Conservation (phyloP, 495 filamentous ascomycete genomes). For the Penicillium antarcticum region DNA sequence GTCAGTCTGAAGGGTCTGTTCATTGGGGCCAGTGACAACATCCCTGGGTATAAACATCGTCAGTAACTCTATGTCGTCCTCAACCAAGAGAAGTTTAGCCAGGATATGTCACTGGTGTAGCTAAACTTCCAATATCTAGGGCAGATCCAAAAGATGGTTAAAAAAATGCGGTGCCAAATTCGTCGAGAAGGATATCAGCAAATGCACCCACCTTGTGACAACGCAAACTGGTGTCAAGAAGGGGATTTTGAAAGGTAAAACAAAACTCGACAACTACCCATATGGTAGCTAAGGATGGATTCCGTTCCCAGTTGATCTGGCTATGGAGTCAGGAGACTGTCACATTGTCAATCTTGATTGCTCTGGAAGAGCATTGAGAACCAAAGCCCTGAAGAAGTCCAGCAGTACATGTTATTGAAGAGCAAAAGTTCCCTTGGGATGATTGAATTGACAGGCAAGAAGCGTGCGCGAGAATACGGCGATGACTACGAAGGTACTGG, state of each 20-base stretch:
- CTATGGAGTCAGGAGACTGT: background rate
- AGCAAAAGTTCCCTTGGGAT: background rate
- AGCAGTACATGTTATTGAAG: background rate
- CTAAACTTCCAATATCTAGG: background rate
- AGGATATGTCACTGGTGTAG: too few relatives aligned
- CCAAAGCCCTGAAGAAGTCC: background rate
- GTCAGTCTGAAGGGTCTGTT: constrained; percentile 37
- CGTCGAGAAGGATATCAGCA: background rate
- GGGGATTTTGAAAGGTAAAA: constrained; percentile 4
- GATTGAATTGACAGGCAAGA: background rate
- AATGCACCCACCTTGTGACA: constrained; percentile 19
- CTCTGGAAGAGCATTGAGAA: background rate
- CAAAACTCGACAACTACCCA: too few relatives aligned
- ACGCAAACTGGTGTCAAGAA: constrained; percentile 1
- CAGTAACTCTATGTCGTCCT: background rate
- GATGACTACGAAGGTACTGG: background rate
- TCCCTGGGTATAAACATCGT: constrained; percentile 53
- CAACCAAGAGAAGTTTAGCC: too few relatives aligned
- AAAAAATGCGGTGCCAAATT: constrained; percentile 7
- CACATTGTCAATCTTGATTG: constrained; percentile 7
- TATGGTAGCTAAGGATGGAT: background rate
- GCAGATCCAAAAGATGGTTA: constrained; percentile 1
- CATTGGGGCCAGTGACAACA: constrained; percentile 56
- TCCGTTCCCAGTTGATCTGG: constrained; percentile 2
- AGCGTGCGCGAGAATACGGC: background rate